Evolutionary conservation across 139 green algal genomes (phyloP).

Genomic region (Micractinium conductrix): DNA sequence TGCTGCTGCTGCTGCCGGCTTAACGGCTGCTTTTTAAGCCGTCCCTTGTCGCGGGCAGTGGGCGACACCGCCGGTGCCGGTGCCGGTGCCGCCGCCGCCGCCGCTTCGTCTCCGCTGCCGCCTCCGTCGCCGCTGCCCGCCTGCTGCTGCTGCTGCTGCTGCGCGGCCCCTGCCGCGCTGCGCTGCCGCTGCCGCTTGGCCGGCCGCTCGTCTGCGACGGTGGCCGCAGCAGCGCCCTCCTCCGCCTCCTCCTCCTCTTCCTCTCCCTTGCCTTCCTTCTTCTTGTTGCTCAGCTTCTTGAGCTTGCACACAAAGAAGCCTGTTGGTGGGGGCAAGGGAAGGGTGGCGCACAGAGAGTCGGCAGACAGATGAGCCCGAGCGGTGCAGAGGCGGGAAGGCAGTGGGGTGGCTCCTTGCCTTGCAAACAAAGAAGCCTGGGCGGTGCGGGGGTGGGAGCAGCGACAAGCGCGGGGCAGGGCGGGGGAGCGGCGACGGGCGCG

Average conservation of each 20-base stretch:
- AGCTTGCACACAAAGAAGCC: conserved; percentile 99
- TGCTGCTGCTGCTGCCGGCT: background rate
- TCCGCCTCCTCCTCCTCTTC: conserved; percentile 45
- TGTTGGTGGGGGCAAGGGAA: too few species aligned
- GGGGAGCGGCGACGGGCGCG: background rate
- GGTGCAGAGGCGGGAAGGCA: too few species aligned
- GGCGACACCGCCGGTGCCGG: background rate
- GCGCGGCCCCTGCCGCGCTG: background rate
- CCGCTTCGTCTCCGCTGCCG: background rate
- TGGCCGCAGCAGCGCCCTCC: background rate
- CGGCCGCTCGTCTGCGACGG: background rate
- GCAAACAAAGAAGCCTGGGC: conserved; percentile 98
- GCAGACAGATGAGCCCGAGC: too few species aligned
- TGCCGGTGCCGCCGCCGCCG: background rate
- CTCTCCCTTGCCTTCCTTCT: conserved; percentile 50
- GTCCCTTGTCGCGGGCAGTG: too few species aligned
- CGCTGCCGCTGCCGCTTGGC: background rate
- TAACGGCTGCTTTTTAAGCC: background rate
- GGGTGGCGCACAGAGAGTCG: too few species aligned
- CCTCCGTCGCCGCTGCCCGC: background rate
- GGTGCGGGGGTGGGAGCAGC: background rate
- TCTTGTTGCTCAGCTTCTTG: conserved; percentile 93
- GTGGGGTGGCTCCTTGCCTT: conserved; percentile 99
- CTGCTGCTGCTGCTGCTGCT: conserved; percentile 22
- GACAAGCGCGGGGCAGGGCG: background rate